Conservation (phyloP, 2,329 filamentous ascomycete genomes). For the Colletotrichum sp. region DNA sequence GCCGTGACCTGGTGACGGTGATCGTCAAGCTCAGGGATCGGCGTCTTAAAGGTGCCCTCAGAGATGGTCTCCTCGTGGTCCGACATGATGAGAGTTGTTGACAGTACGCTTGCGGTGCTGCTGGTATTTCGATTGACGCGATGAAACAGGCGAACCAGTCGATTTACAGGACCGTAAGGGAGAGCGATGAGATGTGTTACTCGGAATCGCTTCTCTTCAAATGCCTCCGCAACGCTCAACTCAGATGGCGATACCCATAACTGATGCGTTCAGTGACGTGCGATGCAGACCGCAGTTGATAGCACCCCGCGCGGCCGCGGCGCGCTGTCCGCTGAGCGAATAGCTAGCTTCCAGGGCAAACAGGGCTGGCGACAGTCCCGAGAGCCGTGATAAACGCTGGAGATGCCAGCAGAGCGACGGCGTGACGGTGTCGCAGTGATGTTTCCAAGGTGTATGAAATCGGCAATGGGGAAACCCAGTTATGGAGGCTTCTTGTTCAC, state of each 20-base stretch:
- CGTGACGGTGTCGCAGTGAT: background rate
- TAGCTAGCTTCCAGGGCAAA: slow-evolving; percentile 4
- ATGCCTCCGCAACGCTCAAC: slow-evolving; percentile 17
- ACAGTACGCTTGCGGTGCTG: background rate
- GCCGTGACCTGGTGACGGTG: slow-evolving; percentile 74
- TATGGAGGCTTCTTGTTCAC: slow-evolving; percentile 98
- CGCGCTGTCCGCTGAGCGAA: slow-evolving; percentile 14
- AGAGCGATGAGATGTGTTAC: background rate
- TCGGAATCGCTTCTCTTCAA: slow-evolving; percentile 6
- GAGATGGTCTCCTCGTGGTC: slow-evolving; percentile 65
- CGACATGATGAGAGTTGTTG: slow-evolving; percentile 65
- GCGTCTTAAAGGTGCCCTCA: slow-evolving; percentile 72
- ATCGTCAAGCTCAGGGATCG: slow-evolving; percentile 84
- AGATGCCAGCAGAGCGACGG: background rate
- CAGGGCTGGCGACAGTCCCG: background rate
- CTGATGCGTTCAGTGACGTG: background rate
- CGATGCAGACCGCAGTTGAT: background rate
- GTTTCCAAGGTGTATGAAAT: background rate
- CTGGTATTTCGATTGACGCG: background rate
- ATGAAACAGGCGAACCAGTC: background rate
- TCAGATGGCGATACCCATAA: slow-evolving; percentile 20
- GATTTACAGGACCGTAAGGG: background rate
- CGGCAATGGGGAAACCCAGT: slow-evolving; percentile 56
- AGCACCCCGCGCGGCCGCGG: slow-evolving; percentile 19
- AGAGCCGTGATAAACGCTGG: background rate